Percentiles rank a stretch among this genome's conserved stretches.
Conservation (phyloP, 495 filamentous ascomycete genomes). For the Symbiotaphrina buchneri region DNA sequence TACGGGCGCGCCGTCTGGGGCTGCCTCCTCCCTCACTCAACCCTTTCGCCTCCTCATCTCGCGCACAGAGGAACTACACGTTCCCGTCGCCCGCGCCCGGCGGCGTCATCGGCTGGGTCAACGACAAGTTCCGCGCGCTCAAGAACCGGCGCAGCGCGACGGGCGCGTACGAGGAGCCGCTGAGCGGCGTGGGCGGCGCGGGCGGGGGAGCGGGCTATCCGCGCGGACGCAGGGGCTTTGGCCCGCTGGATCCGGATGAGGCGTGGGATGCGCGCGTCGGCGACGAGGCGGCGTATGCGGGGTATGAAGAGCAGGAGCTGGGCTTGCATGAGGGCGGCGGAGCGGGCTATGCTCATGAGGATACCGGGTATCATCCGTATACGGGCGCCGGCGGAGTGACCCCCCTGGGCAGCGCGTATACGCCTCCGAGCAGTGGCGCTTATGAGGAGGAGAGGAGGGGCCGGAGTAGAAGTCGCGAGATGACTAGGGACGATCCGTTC, state of each 20-base stretch:
- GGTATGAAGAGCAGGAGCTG: slow-evolving; percentile 19
- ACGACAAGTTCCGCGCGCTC: slow-evolving; percentile 9
- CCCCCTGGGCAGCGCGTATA: background rate
- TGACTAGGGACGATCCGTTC: background rate
- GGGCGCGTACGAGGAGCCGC: slow-evolving; percentile 15
- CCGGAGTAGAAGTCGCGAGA: slow-evolving; percentile 1
- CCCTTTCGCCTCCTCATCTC: slow-evolving; percentile 11
- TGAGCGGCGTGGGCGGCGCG: slow-evolving; percentile 7
- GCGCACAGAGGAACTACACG: slow-evolving; percentile 5
- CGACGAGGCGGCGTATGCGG: slow-evolving; percentile 12
- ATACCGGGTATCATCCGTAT: slow-evolving; percentile 1
- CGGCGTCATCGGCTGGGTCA: slow-evolving; percentile 15
- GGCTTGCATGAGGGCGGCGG: slow-evolving; percentile 12
- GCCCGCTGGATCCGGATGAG: slow-evolving; percentile 19
- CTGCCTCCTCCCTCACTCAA: slow-evolving; percentile 16
- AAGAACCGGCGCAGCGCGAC: slow-evolving; percentile 11
- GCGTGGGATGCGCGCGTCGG: slow-evolving; percentile 21
- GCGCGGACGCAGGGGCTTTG: slow-evolving; percentile 2
- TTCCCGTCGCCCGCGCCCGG: slow-evolving; percentile 13
- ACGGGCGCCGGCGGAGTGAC: background rate
- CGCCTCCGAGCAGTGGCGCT: background rate
- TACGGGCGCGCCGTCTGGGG: slow-evolving; percentile 17
- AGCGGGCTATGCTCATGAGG: slow-evolving; percentile 6
- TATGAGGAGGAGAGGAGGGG: background rate
- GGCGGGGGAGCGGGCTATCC: background rate